phyloP scores from a whole-genome alignment of 345 rosid species.

The Ailanthus altissimus region DNA sequence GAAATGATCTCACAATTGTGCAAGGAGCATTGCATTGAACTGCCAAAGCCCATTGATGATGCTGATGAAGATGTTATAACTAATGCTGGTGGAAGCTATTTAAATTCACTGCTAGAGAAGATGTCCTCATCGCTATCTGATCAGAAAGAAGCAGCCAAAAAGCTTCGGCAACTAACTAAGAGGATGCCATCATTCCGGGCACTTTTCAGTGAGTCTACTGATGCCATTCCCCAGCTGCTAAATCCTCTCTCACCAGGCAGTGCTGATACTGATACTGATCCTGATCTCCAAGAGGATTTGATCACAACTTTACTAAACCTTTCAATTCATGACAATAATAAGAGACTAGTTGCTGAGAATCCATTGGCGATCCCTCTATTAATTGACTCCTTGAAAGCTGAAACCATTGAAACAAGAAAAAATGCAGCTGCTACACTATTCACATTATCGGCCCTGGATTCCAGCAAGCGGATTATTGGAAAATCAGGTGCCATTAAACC shows the following conservation, averaged over 20 bases:
- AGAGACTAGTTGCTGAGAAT: conserved; percentile 39
- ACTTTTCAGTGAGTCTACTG: conserved; percentile 36
- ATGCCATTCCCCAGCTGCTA: conserved; percentile 43
- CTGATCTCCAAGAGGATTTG: conserved; percentile 48
- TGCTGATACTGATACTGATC: conserved; percentile 31
- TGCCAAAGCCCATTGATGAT: conserved; percentile 25
- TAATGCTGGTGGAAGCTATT: conserved; percentile 25
- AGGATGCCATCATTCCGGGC: conserved; percentile 37
- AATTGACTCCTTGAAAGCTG: conserved; percentile 38
- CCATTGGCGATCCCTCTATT: conserved; percentile 46
- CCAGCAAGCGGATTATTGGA: conserved; percentile 43
- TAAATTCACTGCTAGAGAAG: conserved; percentile 45
- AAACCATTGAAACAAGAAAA: conserved; percentile 46
- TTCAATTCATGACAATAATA: conserved; percentile 43
- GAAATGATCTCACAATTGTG: conserved; percentile 59
- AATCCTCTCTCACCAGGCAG: conserved; percentile 31
- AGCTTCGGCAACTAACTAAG: conserved; percentile 53
- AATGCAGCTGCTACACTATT: conserved; percentile 59
- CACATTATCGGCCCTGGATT: conserved; percentile 41
- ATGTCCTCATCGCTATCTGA: conserved; percentile 48
- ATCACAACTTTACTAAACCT: conserved; percentile 49
- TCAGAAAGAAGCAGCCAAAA: conserved; percentile 48
- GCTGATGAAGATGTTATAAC: conserved; percentile 21
- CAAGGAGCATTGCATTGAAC: conserved; percentile 33
- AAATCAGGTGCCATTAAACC: conserved; percentile 51